Base-by-base conservation (phyloP, 2,329 filamentous ascomycete genomes). In the Grosmannia huntii region DNA sequence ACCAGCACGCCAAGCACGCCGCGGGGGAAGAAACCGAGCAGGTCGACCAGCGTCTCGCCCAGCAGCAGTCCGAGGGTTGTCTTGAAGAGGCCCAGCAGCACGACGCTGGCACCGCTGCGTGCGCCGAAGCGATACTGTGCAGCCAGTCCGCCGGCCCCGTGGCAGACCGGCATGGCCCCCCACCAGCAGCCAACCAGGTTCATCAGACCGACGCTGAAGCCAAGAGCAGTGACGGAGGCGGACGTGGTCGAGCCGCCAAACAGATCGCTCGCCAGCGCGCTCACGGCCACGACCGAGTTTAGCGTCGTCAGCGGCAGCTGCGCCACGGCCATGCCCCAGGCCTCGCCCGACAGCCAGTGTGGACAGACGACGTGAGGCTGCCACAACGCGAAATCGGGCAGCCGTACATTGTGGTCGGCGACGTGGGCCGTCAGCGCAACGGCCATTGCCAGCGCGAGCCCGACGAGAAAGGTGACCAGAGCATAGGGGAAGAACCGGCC, bases 91-190 rank as follows among this genome's bases (percentile, higher is more conserved):
- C 92, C 92, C 0, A 97, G 80, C 27, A 95, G 68, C 57, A 96
- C 82, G 61, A 96, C 80, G 64, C 86, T 90, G 0, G 89, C 83
- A 11, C 92, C 92, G 60, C 89, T 95, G 53, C 92, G 84, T 5
- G 92, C 91, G 0, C 92, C 92, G 64, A 97, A 97, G 5, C 90
- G 84, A 69, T 90, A 89, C 69, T 97, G 92, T 0, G 87, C 94
- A 5, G 94, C 94, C 0, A 97, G 76, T 0, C 92, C 92, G 2
- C 92, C 92, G 0, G 90, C 90, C 5, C 92, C 92, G 68, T 97
- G 94, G 67, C 94, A 97, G 4, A 94, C 84, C 3, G 92, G 94
- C 94, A 96, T 97, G 5, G 87, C 87, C 53, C 91, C 91, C 66
- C 96, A 95, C 88, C 89, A 95, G 66, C 89, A 91, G 19, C 87